A percentile compares a stretch with the other conserved stretches of the same genome.
These are phyloP conservation scores for Botrytis hyacinthi DNA, from an alignment of 2,329 filamentous ascomycete genomes.

Conservation along the genomic window DNA sequence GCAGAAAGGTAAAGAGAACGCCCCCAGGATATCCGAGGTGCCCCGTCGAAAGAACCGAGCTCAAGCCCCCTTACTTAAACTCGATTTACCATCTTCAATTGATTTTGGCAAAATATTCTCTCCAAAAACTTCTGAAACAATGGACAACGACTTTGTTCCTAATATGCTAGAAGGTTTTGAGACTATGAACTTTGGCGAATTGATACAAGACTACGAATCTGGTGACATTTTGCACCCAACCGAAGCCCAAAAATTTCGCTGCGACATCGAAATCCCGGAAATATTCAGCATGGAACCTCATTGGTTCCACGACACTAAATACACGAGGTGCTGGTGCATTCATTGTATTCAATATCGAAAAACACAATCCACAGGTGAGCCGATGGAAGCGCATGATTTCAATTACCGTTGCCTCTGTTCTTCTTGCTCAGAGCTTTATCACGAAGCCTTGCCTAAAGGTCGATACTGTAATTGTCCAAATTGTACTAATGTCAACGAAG, in stretches of 20 bases:
- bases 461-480: neutral
- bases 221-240: neutral
- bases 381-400: neutral
- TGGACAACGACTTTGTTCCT: neutral
- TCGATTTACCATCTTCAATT: neutral
- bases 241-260: neutral
- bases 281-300: neutral
- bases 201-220: neutral
- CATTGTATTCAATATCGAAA: neutral
- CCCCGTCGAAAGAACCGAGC: neutral
- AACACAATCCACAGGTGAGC: neutral
- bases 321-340: neutral
- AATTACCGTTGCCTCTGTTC: neutral
- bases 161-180: neutral
- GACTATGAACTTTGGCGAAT: neutral
- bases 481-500: neutral
- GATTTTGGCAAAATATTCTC: too few relatives aligned
- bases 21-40: neutral
- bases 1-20: neutral
- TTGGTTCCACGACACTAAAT: neutral
- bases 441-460: neutral
- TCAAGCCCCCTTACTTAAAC: neutral
- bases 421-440: neutral
- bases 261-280: neutral
- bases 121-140: neutral